A percentile compares a stretch with the other conserved stretches of the same genome.
phyloP scores from a whole-genome alignment of 1,284 basidiomycete species.

The Sporisorium reilianum region DNA sequence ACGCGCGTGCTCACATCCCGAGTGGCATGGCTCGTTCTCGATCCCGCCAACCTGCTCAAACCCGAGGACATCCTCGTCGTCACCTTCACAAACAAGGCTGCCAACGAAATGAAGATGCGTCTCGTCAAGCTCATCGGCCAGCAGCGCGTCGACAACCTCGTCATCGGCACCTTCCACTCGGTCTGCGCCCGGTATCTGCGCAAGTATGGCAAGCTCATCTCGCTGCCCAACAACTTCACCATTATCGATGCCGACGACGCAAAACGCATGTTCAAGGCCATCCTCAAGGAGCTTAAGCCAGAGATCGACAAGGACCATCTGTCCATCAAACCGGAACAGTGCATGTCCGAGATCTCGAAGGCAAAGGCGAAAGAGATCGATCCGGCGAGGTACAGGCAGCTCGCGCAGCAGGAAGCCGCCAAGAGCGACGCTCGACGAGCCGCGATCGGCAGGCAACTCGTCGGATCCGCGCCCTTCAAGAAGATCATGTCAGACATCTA shows the following conservation, averaged over 20 bases:
- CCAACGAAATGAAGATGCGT: slow-evolving; percentile 85
- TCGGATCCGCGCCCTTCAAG: slow-evolving; percentile 31
- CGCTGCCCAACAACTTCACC: slow-evolving; percentile 80
- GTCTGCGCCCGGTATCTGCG: slow-evolving; percentile 80
- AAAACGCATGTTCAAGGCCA: slow-evolving; percentile 78
- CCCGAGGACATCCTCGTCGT: slow-evolving; percentile 67
- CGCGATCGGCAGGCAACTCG: slow-evolving; percentile 20
- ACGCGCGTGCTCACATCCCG: slow-evolving; percentile 65
- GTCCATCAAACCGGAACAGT: slow-evolving; percentile 75
- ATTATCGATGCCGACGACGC: slow-evolving; percentile 83
- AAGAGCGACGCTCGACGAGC: slow-evolving; percentile 22
- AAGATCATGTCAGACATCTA: slow-evolving; percentile 72
- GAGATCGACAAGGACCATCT: slow-evolving; percentile 72
- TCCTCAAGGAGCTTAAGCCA: slow-evolving; percentile 76
- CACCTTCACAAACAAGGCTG: slow-evolving; percentile 80
- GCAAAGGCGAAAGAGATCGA: slow-evolving; percentile 79
- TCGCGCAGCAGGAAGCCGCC: slow-evolving; percentile 31
- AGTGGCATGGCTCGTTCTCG: slow-evolving; percentile 64
- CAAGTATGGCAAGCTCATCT: slow-evolving; percentile 76
- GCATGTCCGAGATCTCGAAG: slow-evolving; percentile 79
- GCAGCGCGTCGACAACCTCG: slow-evolving; percentile 75
- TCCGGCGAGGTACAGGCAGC: slow-evolving; percentile 25
- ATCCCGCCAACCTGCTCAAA: slow-evolving; percentile 44
- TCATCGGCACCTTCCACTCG: slow-evolving; percentile 83
- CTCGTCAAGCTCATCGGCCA: slow-evolving; percentile 80